These are phyloP conservation scores for Artemisia argyi DNA, from an alignment of 129 eudicot species.

Conservation along the genomic window DNA sequence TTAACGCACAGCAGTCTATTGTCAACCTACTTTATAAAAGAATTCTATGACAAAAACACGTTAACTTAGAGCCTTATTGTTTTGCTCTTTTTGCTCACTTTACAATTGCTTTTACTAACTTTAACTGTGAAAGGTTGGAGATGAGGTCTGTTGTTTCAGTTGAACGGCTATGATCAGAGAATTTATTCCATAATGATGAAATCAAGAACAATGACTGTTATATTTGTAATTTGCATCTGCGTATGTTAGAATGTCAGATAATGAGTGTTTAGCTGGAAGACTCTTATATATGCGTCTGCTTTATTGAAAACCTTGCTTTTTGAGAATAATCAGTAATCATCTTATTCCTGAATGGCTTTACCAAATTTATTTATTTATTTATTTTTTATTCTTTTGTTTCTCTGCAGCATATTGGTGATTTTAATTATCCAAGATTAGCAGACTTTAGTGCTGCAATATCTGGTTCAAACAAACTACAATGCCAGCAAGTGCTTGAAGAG, in stretches of 20 bases:
- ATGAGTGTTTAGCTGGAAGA: constrained; percentile 6
- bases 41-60: neutral
- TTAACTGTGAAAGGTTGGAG: neutral
- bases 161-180: neutral
- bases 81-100: too few relatives aligned
- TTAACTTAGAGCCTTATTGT: neutral
- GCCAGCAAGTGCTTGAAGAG: constrained; percentile 98
- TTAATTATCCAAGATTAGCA: constrained; percentile 86
- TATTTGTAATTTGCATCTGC: neutral
- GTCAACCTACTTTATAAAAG: neutral
- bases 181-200: neutral
- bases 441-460: constrained; percentile 99
- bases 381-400: constrained; percentile 9
- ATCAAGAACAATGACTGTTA: neutral
- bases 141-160: constrained; percentile 8
- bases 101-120: too few relatives aligned
- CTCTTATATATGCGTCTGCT: neutral
- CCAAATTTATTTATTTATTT: too few relatives aligned
- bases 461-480: constrained; percentile 74
- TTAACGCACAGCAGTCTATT: neutral
- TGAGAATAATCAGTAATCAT: neutral
- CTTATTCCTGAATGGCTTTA: neutral
- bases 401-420: constrained; percentile 95
- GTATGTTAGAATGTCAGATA: neutral
- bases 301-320: constrained; percentile 4